Evolutionary conservation across 257 asterid species (phyloP).

Genomic region (Henckelia pumila): DNA sequence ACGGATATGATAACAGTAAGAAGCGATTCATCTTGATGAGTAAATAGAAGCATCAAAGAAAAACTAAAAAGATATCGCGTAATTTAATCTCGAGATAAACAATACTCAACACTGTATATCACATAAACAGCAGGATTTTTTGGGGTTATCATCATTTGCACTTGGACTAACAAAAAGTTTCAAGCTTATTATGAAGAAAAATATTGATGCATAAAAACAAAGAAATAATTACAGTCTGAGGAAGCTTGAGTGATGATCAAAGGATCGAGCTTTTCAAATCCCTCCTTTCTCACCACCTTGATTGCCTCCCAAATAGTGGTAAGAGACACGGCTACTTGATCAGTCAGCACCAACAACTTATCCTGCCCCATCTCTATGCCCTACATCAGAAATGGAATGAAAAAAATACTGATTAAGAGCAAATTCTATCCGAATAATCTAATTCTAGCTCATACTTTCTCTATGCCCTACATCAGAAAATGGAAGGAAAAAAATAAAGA

Average conservation of each 20-base stretch:
- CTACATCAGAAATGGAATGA: constrained; percentile 25
- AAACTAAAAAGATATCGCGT: background rate
- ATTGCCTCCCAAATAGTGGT: constrained; percentile 49
- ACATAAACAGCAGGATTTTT: background rate
- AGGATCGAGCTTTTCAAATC: constrained; percentile 50
- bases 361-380: constrained; percentile 42
- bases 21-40: background rate
- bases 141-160: background rate
- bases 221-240: constrained; percentile 44
- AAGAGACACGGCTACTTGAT: constrained; percentile 46
- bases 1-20: background rate
- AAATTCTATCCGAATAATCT: background rate
- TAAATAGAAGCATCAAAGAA: background rate
- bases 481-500: too few species aligned
- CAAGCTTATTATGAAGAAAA: background rate
- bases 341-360: constrained; percentile 58
- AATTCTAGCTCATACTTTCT: too few species aligned
- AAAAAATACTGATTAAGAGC: background rate
- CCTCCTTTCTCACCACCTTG: constrained; percentile 52
- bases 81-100: background rate
- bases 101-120: background rate
- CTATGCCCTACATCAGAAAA: too few species aligned
- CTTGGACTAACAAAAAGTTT: background rate
- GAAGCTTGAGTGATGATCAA: constrained; percentile 67
- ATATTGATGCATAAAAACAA: background rate